Evolutionary conservation across 352 stramenopile species (phyloP), one percentile per base, ranked within the genome.

Genomic region (Globisporangium apiculatum): DNA sequence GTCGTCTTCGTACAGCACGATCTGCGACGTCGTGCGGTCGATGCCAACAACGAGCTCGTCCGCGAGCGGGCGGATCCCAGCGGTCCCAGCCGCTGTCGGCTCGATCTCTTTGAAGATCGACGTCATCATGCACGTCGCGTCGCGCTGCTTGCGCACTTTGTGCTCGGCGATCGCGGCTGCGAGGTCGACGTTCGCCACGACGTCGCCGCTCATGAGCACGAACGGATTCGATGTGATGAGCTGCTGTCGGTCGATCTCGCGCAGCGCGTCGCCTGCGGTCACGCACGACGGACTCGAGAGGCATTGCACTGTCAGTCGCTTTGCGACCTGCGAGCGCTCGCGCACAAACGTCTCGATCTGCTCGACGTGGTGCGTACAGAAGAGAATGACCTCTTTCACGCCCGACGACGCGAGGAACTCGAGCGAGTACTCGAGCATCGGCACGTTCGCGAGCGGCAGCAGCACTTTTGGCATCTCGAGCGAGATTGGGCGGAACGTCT

Each of bases 211-310:
- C 67, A 99, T 95, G 37, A 99, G 75, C 7, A 99, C 79, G 69
- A 99, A 99, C 36, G 97, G 97, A 73, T 99, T 97, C 57, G 85
- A 97, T 60, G 97, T 87, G 48, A 99, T 86, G 11, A 98, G 65
- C 67, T 96, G 83, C 55, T 86, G 82, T 15, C 93, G 84, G 69
- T 99, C 97, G 46, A 99, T 79, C 76, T 99, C 96, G 6, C 97
- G 86, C 46, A 99, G 72, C 10, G 96, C 96, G 73, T 99, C 94
- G 35, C 96, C 95, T 0, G 91, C 89, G 41, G 91, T 98, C 48
- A 91, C 68, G 64, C 86, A 96, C 55, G 78, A 91, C 15, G 86
- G 84, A 51, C 79, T 92, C 62, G 69, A 81, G 24, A 97, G 65
- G 58, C 73, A 91, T 35, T 72, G 75, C 43, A 93, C 80, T 43